Percentiles rank a stretch among this genome's conserved stretches.
Evolutionary conservation across 441 rosid genomes (phyloP).

Genomic region (Pelargonium australe): DNA sequence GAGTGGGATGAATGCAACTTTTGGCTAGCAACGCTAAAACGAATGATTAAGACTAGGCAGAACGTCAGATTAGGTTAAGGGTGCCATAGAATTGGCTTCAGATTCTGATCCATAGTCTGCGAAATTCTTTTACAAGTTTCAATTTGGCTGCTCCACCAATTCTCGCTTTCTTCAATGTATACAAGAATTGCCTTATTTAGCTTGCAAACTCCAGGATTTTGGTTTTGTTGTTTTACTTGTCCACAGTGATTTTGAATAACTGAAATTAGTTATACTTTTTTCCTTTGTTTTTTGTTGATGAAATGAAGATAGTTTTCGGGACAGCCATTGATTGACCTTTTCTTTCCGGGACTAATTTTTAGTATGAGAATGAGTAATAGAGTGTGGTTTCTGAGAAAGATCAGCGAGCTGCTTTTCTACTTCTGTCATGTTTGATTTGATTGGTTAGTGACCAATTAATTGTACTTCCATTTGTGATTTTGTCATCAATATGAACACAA

Average conservation of each 20-base stretch:
- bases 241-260: slow-evolving; percentile 16
- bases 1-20: slow-evolving; percentile 99
- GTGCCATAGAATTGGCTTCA: neutral
- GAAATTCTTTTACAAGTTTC: too few relatives aligned
- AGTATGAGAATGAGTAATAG: slow-evolving; percentile 20
- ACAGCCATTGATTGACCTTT: slow-evolving; percentile 19
- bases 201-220: slow-evolving; percentile 26
- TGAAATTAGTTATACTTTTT: slow-evolving; percentile 1
- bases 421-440: neutral
- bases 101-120: neutral
- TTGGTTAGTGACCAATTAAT: neutral
- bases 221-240: slow-evolving; percentile 15
- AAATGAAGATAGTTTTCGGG: slow-evolving; percentile 26
- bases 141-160: too few relatives aligned
- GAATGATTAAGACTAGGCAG: slow-evolving; percentile 93
- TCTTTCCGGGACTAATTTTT: slow-evolving; percentile 20
- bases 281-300: neutral
- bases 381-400: slow-evolving; percentile 5
- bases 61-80: slow-evolving; percentile 41
- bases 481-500: slow-evolving; percentile 8
- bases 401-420: neutral
- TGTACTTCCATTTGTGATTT: neutral
- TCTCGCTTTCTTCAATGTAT: too few relatives aligned
- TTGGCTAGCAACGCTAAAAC: slow-evolving; percentile 86
- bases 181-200: slow-evolving; percentile 1